Percentiles rank a stretch among this genome's conserved stretches.
These are phyloP conservation scores for Ophiostoma ulmi DNA, from an alignment of 2,329 filamentous ascomycete genomes.

Conservation along the genomic window DNA sequence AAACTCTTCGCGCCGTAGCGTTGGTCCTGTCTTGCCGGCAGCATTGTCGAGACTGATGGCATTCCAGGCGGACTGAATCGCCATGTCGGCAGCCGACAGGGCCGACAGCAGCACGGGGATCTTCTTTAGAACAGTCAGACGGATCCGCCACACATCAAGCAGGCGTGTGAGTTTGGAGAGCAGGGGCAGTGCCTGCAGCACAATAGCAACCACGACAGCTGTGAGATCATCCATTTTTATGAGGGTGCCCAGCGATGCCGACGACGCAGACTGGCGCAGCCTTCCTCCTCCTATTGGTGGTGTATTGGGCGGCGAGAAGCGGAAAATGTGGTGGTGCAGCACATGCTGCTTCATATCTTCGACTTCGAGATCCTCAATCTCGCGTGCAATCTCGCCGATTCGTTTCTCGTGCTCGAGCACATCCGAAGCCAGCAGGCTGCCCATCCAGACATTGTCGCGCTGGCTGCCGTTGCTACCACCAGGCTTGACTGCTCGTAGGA, in stretches of 20 bases:
- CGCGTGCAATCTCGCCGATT: slow-evolving; percentile 65
- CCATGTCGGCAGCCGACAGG: slow-evolving; percentile 60
- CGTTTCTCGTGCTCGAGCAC: slow-evolving; percentile 66
- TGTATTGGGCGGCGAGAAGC: slow-evolving; percentile 48
- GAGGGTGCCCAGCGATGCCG: slow-evolving; percentile 45
- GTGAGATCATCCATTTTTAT: slow-evolving; percentile 81
- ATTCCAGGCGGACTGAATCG: slow-evolving; percentile 62
- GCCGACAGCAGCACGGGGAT: slow-evolving; percentile 64
- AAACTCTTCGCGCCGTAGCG: slow-evolving; percentile 43
- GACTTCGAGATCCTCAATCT: slow-evolving; percentile 65
- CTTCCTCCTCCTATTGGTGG: slow-evolving; percentile 30
- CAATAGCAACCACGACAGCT: slow-evolving; percentile 82
- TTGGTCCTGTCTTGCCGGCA: slow-evolving; percentile 26
- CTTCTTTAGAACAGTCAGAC: slow-evolving; percentile 68
- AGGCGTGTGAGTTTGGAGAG: slow-evolving; percentile 67
- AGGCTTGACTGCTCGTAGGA: background rate
- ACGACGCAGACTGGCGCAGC: slow-evolving; percentile 35
- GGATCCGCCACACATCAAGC: slow-evolving; percentile 72
- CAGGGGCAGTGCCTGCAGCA: slow-evolving; percentile 80
- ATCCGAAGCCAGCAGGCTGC: slow-evolving; percentile 61
- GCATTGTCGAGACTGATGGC: slow-evolving; percentile 41
- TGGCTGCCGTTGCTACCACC: background rate
- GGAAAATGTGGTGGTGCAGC: slow-evolving; percentile 70
- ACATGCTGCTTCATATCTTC: slow-evolving; percentile 89
- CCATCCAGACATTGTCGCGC: slow-evolving; percentile 51